Percentiles rank a stretch among this genome's conserved stretches.
These are phyloP conservation scores for Xylaria grammica DNA, from an alignment of 495 filamentous ascomycete genomes.

Conservation along the genomic window DNA sequence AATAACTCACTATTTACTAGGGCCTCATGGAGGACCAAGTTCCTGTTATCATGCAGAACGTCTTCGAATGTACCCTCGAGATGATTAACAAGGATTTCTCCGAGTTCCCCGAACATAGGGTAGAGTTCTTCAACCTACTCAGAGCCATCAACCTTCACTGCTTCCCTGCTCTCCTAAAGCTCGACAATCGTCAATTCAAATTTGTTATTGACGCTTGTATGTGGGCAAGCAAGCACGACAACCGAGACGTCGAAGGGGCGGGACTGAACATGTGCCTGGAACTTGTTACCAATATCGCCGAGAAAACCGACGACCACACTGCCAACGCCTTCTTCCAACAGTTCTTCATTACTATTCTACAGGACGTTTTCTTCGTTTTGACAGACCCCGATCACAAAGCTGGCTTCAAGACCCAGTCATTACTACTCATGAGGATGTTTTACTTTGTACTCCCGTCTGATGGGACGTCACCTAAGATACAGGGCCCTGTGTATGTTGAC, in stretches of 20 bases:
- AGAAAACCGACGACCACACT: constrained; percentile 79
- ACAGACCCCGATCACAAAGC: constrained; percentile 98
- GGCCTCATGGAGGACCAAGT: constrained; percentile 97
- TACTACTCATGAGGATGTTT: constrained; percentile 94
- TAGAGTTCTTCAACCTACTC: constrained; percentile 97
- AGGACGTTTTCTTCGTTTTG: constrained; percentile 98
- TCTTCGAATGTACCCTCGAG: constrained; percentile 97
- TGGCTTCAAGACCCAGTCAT: constrained; percentile 95
- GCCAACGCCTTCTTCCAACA: constrained; percentile 95
- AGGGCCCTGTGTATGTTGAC: constrained; percentile 83
- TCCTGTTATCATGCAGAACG: constrained; percentile 94
- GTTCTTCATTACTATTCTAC: constrained; percentile 92
- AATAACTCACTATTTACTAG: constrained; percentile 40
- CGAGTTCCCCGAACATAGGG: constrained; percentile 96
- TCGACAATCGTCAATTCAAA: constrained; percentile 96
- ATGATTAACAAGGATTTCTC: constrained; percentile 99
- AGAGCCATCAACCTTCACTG: constrained; percentile 95
- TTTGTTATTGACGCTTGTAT: constrained; percentile 99
- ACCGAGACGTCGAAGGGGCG: constrained; percentile 94
- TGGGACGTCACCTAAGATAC: constrained; percentile 75
- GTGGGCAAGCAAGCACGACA: constrained; percentile 99
- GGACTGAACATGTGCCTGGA: constrained; percentile 99
- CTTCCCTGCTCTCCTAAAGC: constrained; percentile 90
- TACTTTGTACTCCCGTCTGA: constrained; percentile 77
- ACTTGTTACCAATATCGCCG: constrained; percentile 95